These are phyloP conservation scores for Pseudoneurospora amorphoporcata DNA, from an alignment of 495 filamentous ascomycete genomes.

Conservation along the genomic window DNA sequence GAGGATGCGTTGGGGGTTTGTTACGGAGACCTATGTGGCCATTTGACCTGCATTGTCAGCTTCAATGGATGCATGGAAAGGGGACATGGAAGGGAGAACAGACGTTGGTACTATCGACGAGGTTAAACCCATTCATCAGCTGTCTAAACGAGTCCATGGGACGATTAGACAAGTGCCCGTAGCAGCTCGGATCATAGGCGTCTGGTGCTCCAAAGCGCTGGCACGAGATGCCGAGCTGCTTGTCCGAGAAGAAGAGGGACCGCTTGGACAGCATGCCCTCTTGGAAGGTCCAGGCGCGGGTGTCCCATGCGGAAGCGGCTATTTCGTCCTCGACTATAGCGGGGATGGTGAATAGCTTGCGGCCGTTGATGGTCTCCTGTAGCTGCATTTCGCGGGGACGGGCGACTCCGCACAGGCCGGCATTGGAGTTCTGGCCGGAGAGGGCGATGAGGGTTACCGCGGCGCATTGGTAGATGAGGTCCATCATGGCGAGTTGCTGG, in stretches of 20 bases:
- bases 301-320: slow-evolving; percentile 1
- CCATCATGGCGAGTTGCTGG: slow-evolving; percentile 9
- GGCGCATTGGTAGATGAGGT: slow-evolving; percentile 8
- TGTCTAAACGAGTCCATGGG: not conserved
- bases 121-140: not conserved
- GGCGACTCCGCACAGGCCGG: slow-evolving; percentile 8
- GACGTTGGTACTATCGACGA: not conserved
- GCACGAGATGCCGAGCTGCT: slow-evolving; percentile 6
- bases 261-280: slow-evolving; percentile 8
- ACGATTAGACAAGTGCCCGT: not conserved
- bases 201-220: not conserved
- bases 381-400: not conserved
- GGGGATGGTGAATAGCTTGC: slow-evolving; percentile 7
- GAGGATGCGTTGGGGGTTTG: not conserved
- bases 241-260: slow-evolving; percentile 3
- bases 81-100: not conserved
- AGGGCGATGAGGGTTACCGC: not conserved
- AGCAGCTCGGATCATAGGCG: not conserved
- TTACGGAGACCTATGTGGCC: not conserved
- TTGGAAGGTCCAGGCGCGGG: slow-evolving; percentile 13
- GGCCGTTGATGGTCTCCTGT: slow-evolving; percentile 3
- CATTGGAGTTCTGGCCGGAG: slow-evolving; percentile 1
- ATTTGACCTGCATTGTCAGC: not conserved
- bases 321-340: not conserved
- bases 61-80: not conserved